Base-by-base conservation (phyloP, 331 rosid species). In the Malus hybrid region DNA sequence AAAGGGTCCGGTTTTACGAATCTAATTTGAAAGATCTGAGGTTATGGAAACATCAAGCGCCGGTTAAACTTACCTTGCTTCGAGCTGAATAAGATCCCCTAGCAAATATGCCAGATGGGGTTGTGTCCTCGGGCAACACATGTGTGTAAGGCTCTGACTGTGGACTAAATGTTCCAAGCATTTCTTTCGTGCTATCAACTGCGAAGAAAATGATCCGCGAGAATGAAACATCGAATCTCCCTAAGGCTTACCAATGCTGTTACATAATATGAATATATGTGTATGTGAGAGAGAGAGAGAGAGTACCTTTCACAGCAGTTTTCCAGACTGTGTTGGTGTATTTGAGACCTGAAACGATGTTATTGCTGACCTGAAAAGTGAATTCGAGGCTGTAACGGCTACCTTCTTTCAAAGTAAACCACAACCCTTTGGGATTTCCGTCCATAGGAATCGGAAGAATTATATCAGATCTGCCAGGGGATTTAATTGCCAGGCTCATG, bases 341-440 rank as follows among this genome's bases (percentile, higher is more conserved):
- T 76, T 84, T 95, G 90, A 95, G 97, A 70, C 99, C 99, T 13
- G 96, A 89, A 83, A 95, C 99, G 28, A 95, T 92, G 91, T 95
- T 95, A 48, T 92, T 83, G 83, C 75, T 67, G 74, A 95, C 99
- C 82, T 86, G 84, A 76, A 95, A 90, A 65, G 89, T 85, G 90
- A 95, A 95, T 72, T 80, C 36, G 27, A 95, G 84, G 59, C 88
- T 89, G 86, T 92, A 95, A 69, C 78, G 93, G 91, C 97, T 90
- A 62, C 97, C 99, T 83, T 95, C 99, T 84, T 95, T 95, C 90
- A 95, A 79, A 75, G 97, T 92, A 80, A 95, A 95, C 99, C 99
- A 95, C 28, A 75, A 72, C 20, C 99, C 91, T 83, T 90, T 84
- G 42, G 93, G 97, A 65, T 88, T 92, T 80, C 97, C 97, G 33